These are phyloP conservation scores for Globisporangium iwayamae DNA, from an alignment of 352 stramenopile species.

Conservation along the genomic window DNA sequence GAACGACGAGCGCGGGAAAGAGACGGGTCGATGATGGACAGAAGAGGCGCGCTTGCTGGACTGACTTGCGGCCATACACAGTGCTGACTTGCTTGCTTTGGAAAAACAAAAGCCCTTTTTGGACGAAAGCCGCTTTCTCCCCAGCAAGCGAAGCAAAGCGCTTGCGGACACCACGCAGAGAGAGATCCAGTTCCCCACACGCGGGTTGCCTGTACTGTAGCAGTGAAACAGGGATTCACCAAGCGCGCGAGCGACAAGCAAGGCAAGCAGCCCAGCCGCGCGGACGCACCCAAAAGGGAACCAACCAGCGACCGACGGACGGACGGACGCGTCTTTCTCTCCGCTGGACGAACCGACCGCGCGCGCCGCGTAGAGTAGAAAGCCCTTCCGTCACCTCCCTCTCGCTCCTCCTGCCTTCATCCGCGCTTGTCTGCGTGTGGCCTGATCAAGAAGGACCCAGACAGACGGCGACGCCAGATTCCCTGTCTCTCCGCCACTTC, in stretches of 20 bases:
- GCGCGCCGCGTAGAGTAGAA: no score
- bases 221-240: neutral
- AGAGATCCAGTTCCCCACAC: conserved; percentile 7
- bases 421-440: no score
- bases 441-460: no score
- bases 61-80: neutral
- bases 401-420: no score
- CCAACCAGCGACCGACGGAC: neutral
- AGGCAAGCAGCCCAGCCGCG: neutral
- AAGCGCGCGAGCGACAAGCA: neutral
- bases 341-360: neutral
- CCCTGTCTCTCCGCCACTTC: conserved; percentile 19
- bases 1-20: neutral
- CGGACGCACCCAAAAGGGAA: neutral
- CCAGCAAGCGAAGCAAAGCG: no score
- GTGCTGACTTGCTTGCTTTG: neutral
- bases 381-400: no score
- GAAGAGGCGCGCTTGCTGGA: no score
- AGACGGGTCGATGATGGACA: neutral
- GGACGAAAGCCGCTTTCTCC: no score
- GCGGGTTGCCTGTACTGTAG: neutral
- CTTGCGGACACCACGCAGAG: no score
- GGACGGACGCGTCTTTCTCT: neutral
- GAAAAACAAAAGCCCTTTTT: neutral
- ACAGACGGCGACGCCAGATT: neutral